Evolutionary conservation across 2,329 filamentous ascomycete genomes (phyloP), one percentile per base, ranked within the genome.

Genomic region (Triangularia setosa): DNA sequence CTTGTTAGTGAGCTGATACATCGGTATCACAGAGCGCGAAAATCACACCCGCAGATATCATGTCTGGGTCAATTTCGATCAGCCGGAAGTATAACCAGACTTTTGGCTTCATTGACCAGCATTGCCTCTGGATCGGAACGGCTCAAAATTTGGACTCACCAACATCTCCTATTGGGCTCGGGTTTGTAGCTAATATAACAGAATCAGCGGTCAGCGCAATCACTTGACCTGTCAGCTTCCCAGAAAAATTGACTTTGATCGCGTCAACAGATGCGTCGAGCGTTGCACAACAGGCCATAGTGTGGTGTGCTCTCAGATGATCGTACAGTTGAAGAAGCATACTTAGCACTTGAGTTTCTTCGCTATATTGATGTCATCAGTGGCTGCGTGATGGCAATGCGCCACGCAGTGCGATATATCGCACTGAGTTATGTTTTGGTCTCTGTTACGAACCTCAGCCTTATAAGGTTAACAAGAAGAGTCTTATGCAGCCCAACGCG

Each of bases 371-470:
- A 62, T 23, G 60, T 62, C 8, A 28, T 21, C 11, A 8, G 12
- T 3, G 18, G 11, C 18, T 62, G 60, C 35, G 2, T 60, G 5
- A 30, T 56, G 2, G 52, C 57, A 23, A 12, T 3, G 58, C 14
- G 7, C 12, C 4, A 52, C 16, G 3, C 18, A n/a, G 33, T 33
- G 25, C 18, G 5, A 8, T 58, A 58, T 18, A 7, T 33, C 1
- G 55, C 55, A 21, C n/a, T 58, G 9, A 58, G 55, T 18, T 58
- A 58, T 58, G 55, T 58, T 5, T 58, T 27, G 55, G 55, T 27
- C 18, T 28, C 55, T 18, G 27, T 58, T 4, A 6, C 55, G 2
- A 58, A 35, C 55, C 35, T 58, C 28, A 28, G 55, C 18, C 9
- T 58, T 7, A 58, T 27, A 58, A 33, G 55, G 18, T 18, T 5